Evolutionary conservation across 768 basidiomycete species (phyloP), one percentile per base, ranked within the genome.

Genomic region (Boletus vinaceobasis): DNA sequence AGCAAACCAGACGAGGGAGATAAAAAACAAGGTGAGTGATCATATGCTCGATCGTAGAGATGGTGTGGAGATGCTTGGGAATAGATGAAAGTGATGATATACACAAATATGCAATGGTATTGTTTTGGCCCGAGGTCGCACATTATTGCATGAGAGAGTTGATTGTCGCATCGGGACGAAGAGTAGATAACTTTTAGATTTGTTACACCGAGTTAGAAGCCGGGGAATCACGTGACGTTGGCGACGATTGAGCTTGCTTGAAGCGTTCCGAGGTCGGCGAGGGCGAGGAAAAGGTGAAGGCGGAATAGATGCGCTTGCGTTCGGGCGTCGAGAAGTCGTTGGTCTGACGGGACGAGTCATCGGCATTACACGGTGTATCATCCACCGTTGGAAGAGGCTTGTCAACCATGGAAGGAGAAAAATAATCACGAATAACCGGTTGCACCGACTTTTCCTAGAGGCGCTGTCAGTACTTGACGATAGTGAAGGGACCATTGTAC

Each of bases 241-340:
- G 67, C 53, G 56, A 72, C 37, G 73, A 71, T 33, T 69, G 74
- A 21, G 71, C 68, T 65, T 77, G 74, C 62, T 71, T 78, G 71
- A 79, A 79, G 52, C 83, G 83, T 53, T 80, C 73, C 49, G 79
- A 77, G 1, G 81, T 75, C 10, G 81, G 83, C 1, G 86, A 86
- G 7, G 89, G 89, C 1, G 87, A 85, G 15, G 84, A 79, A 73
- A 91, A 91, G 4, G 88, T 90, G 66, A 91, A 91, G 5, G 87
- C 78, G 21, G 86, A 77, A 66, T 87, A 88, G 56, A 85, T 84
- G 56, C 76, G 79, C 64, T 84, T 83, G 62, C 87, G 83, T 63
- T 90, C 86, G 5, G 89, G 88, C 5, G 88, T 89, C 17, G 85
- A 82, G 59, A 89, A 84, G n/a, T 74, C 67, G 26, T 81, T 84